Conservation (phyloP, 306 rosid species). For the Lithocarpus polystachyus region DNA sequence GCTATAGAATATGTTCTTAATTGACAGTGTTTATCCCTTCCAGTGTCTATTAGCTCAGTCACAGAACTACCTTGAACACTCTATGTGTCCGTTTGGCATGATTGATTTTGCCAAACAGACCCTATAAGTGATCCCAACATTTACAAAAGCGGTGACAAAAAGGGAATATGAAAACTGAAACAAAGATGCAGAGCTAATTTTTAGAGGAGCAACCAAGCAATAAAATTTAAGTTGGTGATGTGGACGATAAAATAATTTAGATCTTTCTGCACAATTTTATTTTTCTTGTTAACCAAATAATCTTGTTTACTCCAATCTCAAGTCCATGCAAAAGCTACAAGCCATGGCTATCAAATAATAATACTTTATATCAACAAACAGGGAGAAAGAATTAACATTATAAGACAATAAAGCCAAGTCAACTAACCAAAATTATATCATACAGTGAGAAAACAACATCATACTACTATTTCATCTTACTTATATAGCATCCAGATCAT, state of each 20-base stretch:
- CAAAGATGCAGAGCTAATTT: not conserved
- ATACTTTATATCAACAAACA: not conserved
- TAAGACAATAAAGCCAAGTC: not conserved
- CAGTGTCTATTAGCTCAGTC: not conserved
- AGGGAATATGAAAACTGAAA: not conserved
- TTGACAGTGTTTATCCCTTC: not conserved
- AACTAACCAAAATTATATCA: not conserved
- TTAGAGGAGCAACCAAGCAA: not conserved
- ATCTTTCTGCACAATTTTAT: not conserved
- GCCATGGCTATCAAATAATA: not conserved
- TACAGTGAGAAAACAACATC: not conserved
- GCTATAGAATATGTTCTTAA: not conserved
- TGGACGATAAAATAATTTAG: not conserved
- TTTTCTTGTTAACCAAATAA: not conserved
- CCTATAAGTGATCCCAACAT: not conserved
- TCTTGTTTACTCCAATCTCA: not conserved
- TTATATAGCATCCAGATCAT: too few relatives aligned
- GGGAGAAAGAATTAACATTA: not conserved
- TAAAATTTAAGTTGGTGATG: not conserved
- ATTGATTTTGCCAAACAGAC: too few relatives aligned
- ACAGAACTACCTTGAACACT: not conserved
- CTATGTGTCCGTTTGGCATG: too few relatives aligned
- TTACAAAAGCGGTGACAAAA: not conserved
- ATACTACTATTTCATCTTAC: too few relatives aligned
- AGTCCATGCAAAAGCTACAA: not conserved